Evolutionary conservation across 2,329 filamentous ascomycete species (phyloP), one percentile per base, ranked within the genome.

Genomic region (Microsporum ferrugineum): DNA sequence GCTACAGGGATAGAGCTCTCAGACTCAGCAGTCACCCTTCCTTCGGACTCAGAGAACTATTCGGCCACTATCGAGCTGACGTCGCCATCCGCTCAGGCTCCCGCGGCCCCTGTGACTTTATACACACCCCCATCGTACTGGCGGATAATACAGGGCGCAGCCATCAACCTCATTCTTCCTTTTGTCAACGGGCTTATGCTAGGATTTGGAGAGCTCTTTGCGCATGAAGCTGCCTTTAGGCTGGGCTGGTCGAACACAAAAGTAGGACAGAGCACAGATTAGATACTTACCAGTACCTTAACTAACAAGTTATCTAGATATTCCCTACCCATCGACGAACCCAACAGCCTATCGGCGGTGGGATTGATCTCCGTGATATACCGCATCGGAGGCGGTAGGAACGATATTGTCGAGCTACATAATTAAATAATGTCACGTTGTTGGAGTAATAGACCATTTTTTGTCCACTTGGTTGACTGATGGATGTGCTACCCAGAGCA

Each of bases 141-240:
- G 89, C 85, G 88, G 7, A 74, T 99, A 64, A 66, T 96, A 60
- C 85, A 92, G 60, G 90, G 94, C 41, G 89, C 91, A 14, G 91
- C 91, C 4, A 99, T 99, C 76, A 99, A 99, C 73, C 79, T 99
- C n/a, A 70, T 99, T 0, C 77, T 99, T 23, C 94, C 94, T 0
- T 99, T 99, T 70, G 84, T 99, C 71, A 99, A 99, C 76, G 94
- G 94, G 55, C 83, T 99, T 80, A 99, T 99, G 94, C 77, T 99
- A 70, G 94, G 94, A 1, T 96, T 99, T 71, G 94, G 94, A 67
- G 94, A 99, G 77, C 77, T 99, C 58, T 92, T 99, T 74, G 94
- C 94, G 60, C 94, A 99, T 71, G 94, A 99, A 78, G 87, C 89
- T 58, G 94, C 94, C 1, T 99, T 92, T 71, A 81, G 92, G 69